Evolutionary conservation across 345 rosid species (phyloP).

Genomic region (Salix viminalis): DNA sequence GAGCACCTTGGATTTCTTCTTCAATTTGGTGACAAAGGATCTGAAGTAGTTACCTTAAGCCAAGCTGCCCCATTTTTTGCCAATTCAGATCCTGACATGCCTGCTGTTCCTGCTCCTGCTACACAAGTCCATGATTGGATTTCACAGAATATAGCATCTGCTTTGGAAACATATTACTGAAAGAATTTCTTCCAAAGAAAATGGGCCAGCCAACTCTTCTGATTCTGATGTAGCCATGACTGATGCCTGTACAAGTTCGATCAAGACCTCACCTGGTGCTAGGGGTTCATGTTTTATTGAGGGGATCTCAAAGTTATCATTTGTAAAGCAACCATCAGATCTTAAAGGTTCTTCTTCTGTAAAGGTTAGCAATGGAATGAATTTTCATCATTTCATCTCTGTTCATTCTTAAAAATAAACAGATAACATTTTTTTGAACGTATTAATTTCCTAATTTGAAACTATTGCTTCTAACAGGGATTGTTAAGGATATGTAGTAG

Average conservation of each 20-base stretch:
- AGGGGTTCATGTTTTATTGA: conserved; percentile 78
- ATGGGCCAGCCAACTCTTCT: conserved; percentile 58
- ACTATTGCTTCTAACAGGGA: background rate
- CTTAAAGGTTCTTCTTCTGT: conserved; percentile 84
- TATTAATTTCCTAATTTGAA: background rate
- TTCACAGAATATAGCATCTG: conserved; percentile 66
- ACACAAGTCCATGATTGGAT: conserved; percentile 92
- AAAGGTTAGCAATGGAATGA: conserved; percentile 50
- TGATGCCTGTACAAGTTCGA: conserved; percentile 71
- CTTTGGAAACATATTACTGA: conserved; percentile 77
- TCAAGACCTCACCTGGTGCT: conserved; percentile 55
- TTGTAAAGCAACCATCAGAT: conserved; percentile 81
- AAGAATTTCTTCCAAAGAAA: conserved; percentile 84
- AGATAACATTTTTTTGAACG: background rate
- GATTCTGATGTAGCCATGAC: conserved; percentile 93
- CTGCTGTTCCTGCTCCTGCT: conserved; percentile 89
- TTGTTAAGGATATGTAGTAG: background rate
- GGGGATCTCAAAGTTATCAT: conserved; percentile 89
- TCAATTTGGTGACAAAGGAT: conserved; percentile 88
- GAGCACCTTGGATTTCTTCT: conserved; percentile 94
- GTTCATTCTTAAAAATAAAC: background rate
- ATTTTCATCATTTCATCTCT: background rate
- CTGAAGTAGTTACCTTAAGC: conserved; percentile 71
- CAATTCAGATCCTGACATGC: conserved; percentile 99
- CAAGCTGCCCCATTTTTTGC: conserved; percentile 96